Conservation (phyloP, 352 stramenopile species). For the Peronospora destructor region DNA sequence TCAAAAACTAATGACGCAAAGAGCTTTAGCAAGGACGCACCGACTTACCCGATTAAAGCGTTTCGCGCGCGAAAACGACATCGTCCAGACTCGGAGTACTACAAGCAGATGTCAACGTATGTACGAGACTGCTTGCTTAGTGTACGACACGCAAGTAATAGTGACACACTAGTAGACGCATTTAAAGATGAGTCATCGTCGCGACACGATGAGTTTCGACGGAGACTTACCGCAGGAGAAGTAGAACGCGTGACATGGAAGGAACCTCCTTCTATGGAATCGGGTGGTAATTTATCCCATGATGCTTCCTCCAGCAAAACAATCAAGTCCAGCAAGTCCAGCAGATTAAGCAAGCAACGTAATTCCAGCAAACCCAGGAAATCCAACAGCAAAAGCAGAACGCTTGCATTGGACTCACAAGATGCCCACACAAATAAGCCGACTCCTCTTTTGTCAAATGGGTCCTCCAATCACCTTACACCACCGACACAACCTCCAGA, state of each 20-base stretch:
- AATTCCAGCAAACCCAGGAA: constrained; percentile 19
- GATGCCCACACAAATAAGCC: constrained; percentile 15
- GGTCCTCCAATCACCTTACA: constrained; percentile 15
- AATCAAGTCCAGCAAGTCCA: constrained; percentile 25
- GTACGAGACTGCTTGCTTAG: constrained; percentile 76
- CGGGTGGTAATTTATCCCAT: constrained; percentile 4
- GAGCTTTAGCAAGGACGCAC: constrained; percentile 11
- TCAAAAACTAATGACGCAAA: constrained; percentile 10
- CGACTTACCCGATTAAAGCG: constrained; percentile 64
- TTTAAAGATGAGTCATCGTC: constrained; percentile 41
- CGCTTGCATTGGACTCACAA: constrained; percentile 15
- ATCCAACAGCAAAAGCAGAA: constrained; percentile 24
- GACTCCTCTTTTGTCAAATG: constrained; percentile 14
- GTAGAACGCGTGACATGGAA: constrained; percentile 80
- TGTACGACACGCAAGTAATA: constrained; percentile 44
- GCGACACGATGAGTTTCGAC: constrained; percentile 60
- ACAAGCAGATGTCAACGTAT: constrained; percentile 81
- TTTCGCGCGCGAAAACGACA: constrained; percentile 70
- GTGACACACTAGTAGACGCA: constrained; percentile 31
- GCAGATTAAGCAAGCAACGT: constrained; percentile 17
- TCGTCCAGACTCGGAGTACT: constrained; percentile 75
- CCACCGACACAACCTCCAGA: constrained; percentile 12
- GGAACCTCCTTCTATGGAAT: constrained; percentile 40
- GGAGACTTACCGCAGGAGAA: constrained; percentile 48
- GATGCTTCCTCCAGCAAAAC: constrained; percentile 11